Percentiles rank a stretch among this genome's conserved stretches.
These are phyloP conservation scores for Nakazawaea siamensis DNA, from an alignment of 805 yeast genomes.

Conservation along the genomic window DNA sequence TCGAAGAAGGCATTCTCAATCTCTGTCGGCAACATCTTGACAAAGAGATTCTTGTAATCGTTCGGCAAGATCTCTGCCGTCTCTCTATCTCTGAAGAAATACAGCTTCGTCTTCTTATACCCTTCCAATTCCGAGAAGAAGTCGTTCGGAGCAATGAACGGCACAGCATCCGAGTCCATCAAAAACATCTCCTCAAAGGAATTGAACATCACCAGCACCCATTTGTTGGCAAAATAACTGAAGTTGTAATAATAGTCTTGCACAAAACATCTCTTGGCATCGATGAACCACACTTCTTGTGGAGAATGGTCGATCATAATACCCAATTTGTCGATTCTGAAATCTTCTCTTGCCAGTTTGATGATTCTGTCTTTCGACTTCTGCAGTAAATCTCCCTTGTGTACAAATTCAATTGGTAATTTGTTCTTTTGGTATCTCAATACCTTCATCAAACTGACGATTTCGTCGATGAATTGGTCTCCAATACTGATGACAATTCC, in stretches of 20 bases:
- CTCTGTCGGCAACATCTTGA: conserved; percentile 37
- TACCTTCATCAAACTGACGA: conserved; percentile 37
- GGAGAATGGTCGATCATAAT: conserved; percentile 9
- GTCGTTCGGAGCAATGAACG: conserved; percentile 24
- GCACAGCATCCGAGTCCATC: conserved; percentile 46
- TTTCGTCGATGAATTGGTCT: conserved; percentile 36
- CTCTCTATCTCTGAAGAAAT: conserved; percentile 44
- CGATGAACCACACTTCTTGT: conserved; percentile 24
- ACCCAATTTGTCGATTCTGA: conserved; percentile 3
- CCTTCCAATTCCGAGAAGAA: conserved; percentile 28
- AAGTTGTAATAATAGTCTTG: conserved; percentile 19
- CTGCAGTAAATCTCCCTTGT: conserved; percentile 30
- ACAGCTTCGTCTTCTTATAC: conserved; percentile 27
- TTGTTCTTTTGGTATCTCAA: conserved; percentile 40
- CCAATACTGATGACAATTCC: conserved; percentile 51
- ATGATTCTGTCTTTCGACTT: conserved; percentile 24
- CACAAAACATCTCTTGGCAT: conserved; percentile 22
- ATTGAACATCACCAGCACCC: conserved; percentile 49
- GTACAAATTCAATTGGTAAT: conserved; percentile 41
- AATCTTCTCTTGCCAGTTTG: conserved; percentile 25
- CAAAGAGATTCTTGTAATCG: conserved; percentile 33
- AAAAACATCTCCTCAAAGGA: conserved; percentile 48
- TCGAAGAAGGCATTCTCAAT: conserved; percentile 30
- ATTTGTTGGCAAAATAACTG: conserved; percentile 31
- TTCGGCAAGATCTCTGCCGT: conserved; percentile 15